These are phyloP conservation scores for Rhinocladiella mackenziei DNA, from an alignment of 2,329 filamentous ascomycete genomes.

Conservation along the genomic window DNA sequence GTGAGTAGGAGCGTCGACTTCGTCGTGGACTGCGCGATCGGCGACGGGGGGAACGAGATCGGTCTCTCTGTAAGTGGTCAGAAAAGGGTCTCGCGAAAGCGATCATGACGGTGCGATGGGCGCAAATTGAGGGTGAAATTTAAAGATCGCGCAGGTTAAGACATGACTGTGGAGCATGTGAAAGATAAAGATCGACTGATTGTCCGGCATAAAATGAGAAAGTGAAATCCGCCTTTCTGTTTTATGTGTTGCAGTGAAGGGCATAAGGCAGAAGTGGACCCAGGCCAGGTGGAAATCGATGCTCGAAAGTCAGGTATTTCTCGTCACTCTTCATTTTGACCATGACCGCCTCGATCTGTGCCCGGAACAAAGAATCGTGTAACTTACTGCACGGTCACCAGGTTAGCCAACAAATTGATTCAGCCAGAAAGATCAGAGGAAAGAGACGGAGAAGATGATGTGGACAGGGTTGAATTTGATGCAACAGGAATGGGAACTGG, in stretches of 20 bases:
- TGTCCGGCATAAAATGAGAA: conserved; percentile 8
- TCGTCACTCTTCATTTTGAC: conserved; percentile 7
- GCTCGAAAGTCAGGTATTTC: too few relatives aligned
- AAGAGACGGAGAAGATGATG: conserved; percentile 21
- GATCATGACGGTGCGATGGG: conserved; percentile 18
- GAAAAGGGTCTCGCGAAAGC: conserved; percentile 19
- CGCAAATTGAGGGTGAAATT: conserved; percentile 20
- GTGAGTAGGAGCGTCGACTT: conserved; percentile 72
- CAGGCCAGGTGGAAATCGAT: conserved; percentile 20
- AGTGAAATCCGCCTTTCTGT: conserved; percentile 14
- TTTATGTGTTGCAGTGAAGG: conserved; percentile 17
- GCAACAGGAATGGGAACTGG: conserved; percentile 9
- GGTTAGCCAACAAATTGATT: conserved; percentile 18
- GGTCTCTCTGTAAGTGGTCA: conserved; percentile 66
- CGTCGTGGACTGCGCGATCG: conserved; percentile 78
- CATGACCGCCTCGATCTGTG: conserved; percentile 11
- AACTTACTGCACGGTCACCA: conserved; percentile 21
- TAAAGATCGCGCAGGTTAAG: conserved; percentile 16
- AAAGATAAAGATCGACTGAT: conserved; percentile 14
- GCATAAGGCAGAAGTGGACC: conserved; percentile 23
- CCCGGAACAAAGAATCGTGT: conserved; percentile 17
- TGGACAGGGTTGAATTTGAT: conserved; percentile 13
- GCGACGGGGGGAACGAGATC: conserved; percentile 60
- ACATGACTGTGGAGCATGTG: conserved; percentile 17
- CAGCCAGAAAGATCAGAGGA: conserved; percentile 10